These are phyloP conservation scores for Cladosporium sp. DNA, from an alignment of 2,329 filamentous ascomycete genomes.

Conservation along the genomic window DNA sequence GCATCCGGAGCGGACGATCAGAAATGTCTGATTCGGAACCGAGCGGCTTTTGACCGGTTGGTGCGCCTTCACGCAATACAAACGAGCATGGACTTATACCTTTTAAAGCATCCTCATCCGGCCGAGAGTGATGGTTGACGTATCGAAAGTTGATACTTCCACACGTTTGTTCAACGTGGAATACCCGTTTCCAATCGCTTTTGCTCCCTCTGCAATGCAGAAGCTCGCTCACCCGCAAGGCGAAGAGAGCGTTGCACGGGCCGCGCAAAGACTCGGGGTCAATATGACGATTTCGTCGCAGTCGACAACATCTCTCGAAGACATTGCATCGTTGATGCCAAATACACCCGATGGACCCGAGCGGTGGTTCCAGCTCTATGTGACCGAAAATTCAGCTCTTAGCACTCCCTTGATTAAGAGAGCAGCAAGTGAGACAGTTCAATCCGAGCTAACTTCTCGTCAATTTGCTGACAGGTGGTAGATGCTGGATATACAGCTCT, in stretches of 20 bases:
- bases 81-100: too few relatives aligned
- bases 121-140: constrained; percentile 21
- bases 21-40: not conserved
- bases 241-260: constrained; percentile 26
- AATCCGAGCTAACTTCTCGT: not conserved
- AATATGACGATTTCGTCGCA: constrained; percentile 26
- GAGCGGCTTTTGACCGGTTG: not conserved
- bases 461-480: not conserved
- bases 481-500: constrained; percentile 1
- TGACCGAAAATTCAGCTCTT: constrained; percentile 49
- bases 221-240: constrained; percentile 24
- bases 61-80: not conserved
- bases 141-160: constrained; percentile 17
- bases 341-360: not conserved
- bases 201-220: constrained; percentile 29
- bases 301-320: constrained; percentile 45
- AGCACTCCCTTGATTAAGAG: constrained; percentile 34
- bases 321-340: constrained; percentile 46
- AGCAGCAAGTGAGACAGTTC: not conserved
- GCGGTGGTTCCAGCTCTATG: constrained; percentile 41
- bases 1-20: constrained; percentile 9
- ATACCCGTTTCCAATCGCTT: constrained; percentile 22
- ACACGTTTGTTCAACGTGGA: constrained; percentile 18
- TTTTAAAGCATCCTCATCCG: constrained; percentile 12
- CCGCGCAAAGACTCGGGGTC: constrained; percentile 18